Evolutionary conservation across 371 early-diverging fungal species (phyloP), one percentile per base, ranked within the genome.

Genomic region (Furculomyces boomerangus): DNA sequence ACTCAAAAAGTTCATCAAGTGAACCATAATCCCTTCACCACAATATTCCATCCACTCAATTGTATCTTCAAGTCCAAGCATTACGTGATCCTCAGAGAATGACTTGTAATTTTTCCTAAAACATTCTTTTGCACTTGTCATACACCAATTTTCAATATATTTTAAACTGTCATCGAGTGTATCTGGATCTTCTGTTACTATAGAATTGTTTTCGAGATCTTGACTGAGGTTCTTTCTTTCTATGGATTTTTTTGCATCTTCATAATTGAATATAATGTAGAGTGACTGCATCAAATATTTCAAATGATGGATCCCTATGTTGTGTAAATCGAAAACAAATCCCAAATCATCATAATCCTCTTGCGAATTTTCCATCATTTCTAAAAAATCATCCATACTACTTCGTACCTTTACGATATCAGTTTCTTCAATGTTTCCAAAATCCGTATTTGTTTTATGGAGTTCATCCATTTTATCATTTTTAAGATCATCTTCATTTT

Each of bases 341-440:
- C 30, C 28, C 3, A 26, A 13, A n/a, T 18, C 28, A 7, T 27
- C 28, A 49, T 16, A 27, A 13, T 25, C 16, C 13, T 10, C 5
- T 49, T 49, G 5, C 3, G 3, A 22, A 13, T 49, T 49, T 3
- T 49, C 50, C 18, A 30, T 13, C 8, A 22, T 7, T 28, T 49
- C 50, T 49, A 49, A n/a, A 30, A 49, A 49, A 27, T 24, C 24
- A 49, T 49, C 50, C 50, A 49, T 49, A 16, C 28, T 28, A 35
- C 16, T 35, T 7, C 16, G 10, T 35, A 35, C 35, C 16, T 7
- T 16, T 35, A 10, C 16, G 35, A 10, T 7, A 16, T 35, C 16
- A 35, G 35, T 35, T 35, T 35, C 35, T 35, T 35, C 10, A 35
- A 35, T 10, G 16, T 35, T 35, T 35, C 16, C 10, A 7, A 35